Evolutionary conservation across 805 yeast species (phyloP), one percentile per base, ranked within the genome.

Genomic region (Monosporozyma solicola): DNA sequence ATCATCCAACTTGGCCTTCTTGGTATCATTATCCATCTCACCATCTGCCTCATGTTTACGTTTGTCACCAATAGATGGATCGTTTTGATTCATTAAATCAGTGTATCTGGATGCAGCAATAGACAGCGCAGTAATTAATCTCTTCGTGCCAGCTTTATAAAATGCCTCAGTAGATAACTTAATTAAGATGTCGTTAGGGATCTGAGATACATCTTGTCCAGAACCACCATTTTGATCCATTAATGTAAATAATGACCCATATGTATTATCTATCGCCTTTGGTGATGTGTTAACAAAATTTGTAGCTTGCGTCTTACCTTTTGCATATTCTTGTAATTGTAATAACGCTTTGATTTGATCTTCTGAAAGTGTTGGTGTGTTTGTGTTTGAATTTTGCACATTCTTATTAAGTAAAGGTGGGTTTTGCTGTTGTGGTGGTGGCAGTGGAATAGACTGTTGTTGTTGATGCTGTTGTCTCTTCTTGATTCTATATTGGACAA

Each of bases 111-210:
- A 78, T 15, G 81, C 74, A 5, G 88, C 79, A 43, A 87, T 80
- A n/a, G 80, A 79, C 54, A 90, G 70, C 1, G 88, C 95, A 51
- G 80, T 78, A 15, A 80, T 73, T 27, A 92, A 72, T 54, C 75
- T 77, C 3, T 72, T 72, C 0, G 76, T 70, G 49, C 79, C 78
- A 0, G 80, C 79, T 45, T 77, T 77, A 16, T 75, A 72, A 53
- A 94, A 72, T 0, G 96, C 89, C 80, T 78, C 53, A 80, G 72
- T 15, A 84, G 87, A 77, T 84, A 83, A 47, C 79, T 76, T 24
- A 76, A 63, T 77, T 53, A 90, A 76, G 0, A 85, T 74, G 50
- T 81, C 80, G 24, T 77, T 78, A 5, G 94, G 52, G 7, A 94
- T 71, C 9, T 79, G 71, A 2, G 87, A 75, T 52, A 88, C 79